Conservation (phyloP, 208 protist species). For the Zelonia costaricensis region DNA sequence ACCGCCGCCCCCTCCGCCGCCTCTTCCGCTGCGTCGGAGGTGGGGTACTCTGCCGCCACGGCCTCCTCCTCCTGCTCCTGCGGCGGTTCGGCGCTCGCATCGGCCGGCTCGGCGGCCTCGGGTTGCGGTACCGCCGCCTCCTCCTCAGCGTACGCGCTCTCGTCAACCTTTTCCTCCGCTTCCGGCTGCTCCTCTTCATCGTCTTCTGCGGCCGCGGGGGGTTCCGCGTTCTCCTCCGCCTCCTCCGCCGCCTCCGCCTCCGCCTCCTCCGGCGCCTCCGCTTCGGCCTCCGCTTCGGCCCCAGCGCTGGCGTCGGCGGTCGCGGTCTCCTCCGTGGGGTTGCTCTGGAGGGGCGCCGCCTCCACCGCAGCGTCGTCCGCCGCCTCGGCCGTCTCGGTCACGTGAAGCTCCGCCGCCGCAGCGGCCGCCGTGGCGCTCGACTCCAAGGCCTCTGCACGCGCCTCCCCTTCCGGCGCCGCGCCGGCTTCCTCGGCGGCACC, state of each 20-base stretch:
- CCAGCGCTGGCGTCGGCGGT: no score
- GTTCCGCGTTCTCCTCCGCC: conserved; percentile 1
- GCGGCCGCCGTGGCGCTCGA: no score
- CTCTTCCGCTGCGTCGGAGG: neutral
- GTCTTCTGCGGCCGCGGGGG: neutral
- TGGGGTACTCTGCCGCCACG: neutral
- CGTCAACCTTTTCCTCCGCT: conserved; percentile 3
- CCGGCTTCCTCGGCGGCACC: no score
- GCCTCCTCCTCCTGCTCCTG: conserved; percentile 12
- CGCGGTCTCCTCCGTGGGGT: no score
- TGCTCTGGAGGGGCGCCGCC: no score
- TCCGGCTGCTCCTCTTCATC: neutral
- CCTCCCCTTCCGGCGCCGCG: no score
- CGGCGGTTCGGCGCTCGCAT: neutral
- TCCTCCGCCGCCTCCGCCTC: neutral
- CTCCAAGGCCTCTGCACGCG: no score
- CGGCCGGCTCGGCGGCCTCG: neutral
- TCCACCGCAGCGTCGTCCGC: no score
- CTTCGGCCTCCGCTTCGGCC: no score
- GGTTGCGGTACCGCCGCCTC: neutral
- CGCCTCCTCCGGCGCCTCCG: no score
- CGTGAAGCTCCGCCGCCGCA: no score
- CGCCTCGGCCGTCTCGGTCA: no score
- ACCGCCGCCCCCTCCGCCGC: neutral
- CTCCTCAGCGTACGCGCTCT: neutral